Conservation (phyloP, 352 stramenopile genomes). For the Phytophthora idaei region DNA sequence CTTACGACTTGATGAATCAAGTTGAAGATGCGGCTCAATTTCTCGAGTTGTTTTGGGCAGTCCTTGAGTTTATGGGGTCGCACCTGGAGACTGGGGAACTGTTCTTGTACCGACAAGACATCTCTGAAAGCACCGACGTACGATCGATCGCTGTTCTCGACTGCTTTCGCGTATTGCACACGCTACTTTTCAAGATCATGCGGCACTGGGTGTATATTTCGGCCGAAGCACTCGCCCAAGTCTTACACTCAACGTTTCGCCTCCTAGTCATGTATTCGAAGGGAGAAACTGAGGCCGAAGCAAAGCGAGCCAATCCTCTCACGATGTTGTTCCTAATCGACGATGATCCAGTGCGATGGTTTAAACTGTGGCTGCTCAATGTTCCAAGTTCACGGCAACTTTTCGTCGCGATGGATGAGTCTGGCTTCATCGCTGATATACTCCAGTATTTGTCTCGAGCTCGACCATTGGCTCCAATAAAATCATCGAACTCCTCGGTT, state of each 20-base stretch:
- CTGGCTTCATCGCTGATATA: slow-evolving; percentile 40
- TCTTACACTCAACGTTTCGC: slow-evolving; percentile 51
- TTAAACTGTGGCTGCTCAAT: slow-evolving; percentile 57
- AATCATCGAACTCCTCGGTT: background rate
- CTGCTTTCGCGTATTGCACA: slow-evolving; percentile 48
- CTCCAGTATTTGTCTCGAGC: slow-evolving; percentile 51
- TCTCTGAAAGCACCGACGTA: slow-evolving; percentile 12
- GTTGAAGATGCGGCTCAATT: slow-evolving; percentile 57
- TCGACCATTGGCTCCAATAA: slow-evolving; percentile 31
- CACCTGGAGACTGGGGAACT: slow-evolving; percentile 35
- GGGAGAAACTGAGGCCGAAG: slow-evolving; percentile 30
- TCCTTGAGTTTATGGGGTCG: slow-evolving; percentile 52
- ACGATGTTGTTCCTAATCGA: slow-evolving; percentile 44
- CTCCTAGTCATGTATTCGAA: slow-evolving; percentile 50
- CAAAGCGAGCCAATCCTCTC: slow-evolving; percentile 28
- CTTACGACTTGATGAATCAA: slow-evolving; percentile 50
- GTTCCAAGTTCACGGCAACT: slow-evolving; percentile 40
- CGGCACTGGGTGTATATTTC: slow-evolving; percentile 70
- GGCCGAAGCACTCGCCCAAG: slow-evolving; percentile 42
- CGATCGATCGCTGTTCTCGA: slow-evolving; percentile 32
- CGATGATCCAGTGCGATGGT: slow-evolving; percentile 40
- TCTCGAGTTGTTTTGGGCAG: slow-evolving; percentile 49
- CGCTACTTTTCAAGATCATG: slow-evolving; percentile 39
- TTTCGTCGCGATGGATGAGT: slow-evolving; percentile 42
- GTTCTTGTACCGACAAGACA: slow-evolving; percentile 29